Conservation (phyloP, 2,329 filamentous ascomycete genomes). For the Cercospora berteroae region DNA sequence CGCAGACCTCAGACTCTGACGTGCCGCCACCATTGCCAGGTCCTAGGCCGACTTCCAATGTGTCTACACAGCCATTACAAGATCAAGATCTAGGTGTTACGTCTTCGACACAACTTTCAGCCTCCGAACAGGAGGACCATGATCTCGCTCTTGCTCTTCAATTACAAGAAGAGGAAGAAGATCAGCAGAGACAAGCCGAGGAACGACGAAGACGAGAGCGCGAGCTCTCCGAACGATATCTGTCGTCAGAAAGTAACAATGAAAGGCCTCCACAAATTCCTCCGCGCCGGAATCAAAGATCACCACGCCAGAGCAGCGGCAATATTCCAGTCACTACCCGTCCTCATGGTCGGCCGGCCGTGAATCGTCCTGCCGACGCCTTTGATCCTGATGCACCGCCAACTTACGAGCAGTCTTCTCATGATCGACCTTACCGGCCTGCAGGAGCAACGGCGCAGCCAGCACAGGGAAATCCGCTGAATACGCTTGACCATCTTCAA, state of each 20-base stretch:
- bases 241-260: constrained; percentile 56
- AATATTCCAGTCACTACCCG: constrained; percentile 22
- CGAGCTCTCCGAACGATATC: constrained; percentile 66
- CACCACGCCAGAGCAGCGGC: constrained; percentile 11
- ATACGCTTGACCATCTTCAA: constrained; percentile 36
- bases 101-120: constrained; percentile 31
- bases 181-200: constrained; percentile 63
- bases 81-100: constrained; percentile 8
- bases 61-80: constrained; percentile 10
- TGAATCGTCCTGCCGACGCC: constrained; percentile 35
- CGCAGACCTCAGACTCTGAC: constrained; percentile 15
- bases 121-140: constrained; percentile 74
- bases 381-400: constrained; percentile 59
- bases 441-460: constrained; percentile 32
- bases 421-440: constrained; percentile 52
- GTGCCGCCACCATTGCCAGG: constrained; percentile 28
- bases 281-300: constrained; percentile 31
- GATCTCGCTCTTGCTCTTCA: constrained; percentile 86
- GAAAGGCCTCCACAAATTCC: constrained; percentile 33
- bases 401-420: constrained; percentile 64
- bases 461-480: constrained; percentile 36
- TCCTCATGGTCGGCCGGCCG: constrained; percentile 26
- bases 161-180: constrained; percentile 90
- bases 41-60: constrained; percentile 28
- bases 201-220: constrained; percentile 62